Evolutionary conservation across 371 early-diverging fungal genomes (phyloP).

Genomic region (Saksenaea oblongispora): DNA sequence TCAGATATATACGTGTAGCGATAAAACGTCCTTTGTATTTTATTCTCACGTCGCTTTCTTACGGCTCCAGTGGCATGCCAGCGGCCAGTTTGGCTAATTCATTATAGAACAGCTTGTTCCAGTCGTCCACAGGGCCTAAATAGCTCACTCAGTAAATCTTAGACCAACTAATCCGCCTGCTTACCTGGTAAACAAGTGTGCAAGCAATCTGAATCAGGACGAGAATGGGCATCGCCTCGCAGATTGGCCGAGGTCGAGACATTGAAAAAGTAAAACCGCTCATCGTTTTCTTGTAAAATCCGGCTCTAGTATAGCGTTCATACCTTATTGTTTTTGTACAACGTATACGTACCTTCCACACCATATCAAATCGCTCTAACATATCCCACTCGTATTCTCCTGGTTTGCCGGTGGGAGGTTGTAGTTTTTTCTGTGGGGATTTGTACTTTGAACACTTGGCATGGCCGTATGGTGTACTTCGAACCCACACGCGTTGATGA

Average conservation of each 20-base stretch:
- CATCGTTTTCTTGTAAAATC: constrained; percentile 24
- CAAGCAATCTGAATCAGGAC: constrained; percentile 36
- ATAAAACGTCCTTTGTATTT: not conserved
- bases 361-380: constrained; percentile 30
- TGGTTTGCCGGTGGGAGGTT: constrained; percentile 20
- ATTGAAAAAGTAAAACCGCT: constrained; percentile 31
- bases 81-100: constrained; percentile 25
- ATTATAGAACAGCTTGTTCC: constrained; percentile 40
- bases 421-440: constrained; percentile 13
- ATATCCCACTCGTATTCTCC: constrained; percentile 48
- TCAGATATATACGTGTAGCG: too few relatives aligned
- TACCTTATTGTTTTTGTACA: not conserved
- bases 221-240: constrained; percentile 44
- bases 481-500: constrained; percentile 39
- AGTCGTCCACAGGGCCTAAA: constrained; percentile 37
- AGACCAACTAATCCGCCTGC: not conserved
- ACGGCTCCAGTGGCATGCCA: not conserved
- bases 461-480: constrained; percentile 43
- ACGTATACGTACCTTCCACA: constrained; percentile 28
- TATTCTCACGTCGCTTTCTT: not conserved
- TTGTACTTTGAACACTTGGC: constrained; percentile 38
- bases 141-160: not conserved
- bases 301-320: constrained; percentile 10
- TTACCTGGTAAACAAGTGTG: constrained; percentile 41
- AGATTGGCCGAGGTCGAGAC: constrained; percentile 31